Evolutionary conservation across 306 rosid genomes (phyloP).

Genomic region (Dryas drummondii): DNA sequence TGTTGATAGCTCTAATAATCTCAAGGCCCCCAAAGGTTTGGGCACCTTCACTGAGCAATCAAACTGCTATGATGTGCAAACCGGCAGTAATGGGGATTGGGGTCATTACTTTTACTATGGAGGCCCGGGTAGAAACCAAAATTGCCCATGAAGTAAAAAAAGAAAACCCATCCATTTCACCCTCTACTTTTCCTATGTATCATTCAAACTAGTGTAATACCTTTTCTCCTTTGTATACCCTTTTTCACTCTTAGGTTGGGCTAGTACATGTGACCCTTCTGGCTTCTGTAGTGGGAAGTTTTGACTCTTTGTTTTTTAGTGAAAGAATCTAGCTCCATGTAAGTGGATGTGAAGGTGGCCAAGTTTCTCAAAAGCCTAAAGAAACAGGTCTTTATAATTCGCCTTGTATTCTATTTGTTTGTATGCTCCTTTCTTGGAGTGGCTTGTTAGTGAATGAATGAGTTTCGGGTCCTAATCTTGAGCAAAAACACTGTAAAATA

Average conservation of each 20-base stretch:
- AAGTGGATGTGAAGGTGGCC: constrained; percentile 47
- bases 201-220: constrained; percentile 46
- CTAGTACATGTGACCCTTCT: constrained; percentile 30
- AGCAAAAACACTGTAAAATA: not conserved
- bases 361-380: constrained; percentile 68
- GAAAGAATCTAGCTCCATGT: constrained; percentile 66
- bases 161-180: not conserved
- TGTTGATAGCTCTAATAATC: constrained; percentile 90
- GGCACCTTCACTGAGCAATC: constrained; percentile 91
- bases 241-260: constrained; percentile 36
- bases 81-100: constrained; percentile 92
- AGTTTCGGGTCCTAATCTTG: not conserved
- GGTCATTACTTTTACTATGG: constrained; percentile 98
- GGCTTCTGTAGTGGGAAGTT: constrained; percentile 72
- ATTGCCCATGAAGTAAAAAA: constrained; percentile 52
- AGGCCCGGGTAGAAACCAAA: constrained; percentile 90
- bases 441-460: constrained; percentile 55
- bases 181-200: constrained; percentile 40
- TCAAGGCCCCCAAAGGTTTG: constrained; percentile 76
- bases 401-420: constrained; percentile 65
- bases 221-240: constrained; percentile 39
- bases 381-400: constrained; percentile 50
- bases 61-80: constrained; percentile 95
- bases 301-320: constrained; percentile 52
- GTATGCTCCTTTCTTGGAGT: constrained; percentile 62